phyloP scores from a whole-genome alignment of 768 basidiomycete species.

The Suillus fuscotomentosus region DNA sequence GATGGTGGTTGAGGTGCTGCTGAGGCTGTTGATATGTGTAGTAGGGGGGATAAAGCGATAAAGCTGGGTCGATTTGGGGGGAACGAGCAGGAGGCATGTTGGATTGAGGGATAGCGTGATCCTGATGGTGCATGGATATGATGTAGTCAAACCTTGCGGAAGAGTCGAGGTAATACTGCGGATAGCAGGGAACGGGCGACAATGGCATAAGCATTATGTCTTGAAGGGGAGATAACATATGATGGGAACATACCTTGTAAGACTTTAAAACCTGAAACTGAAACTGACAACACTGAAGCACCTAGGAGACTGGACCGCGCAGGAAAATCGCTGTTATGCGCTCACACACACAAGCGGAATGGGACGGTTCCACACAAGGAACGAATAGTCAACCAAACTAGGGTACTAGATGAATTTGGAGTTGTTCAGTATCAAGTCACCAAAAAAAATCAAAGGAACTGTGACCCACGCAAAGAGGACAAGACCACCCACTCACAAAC shows the following conservation, averaged over 20 bases:
- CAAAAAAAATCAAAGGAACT: not conserved
- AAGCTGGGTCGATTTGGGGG: slow-evolving; percentile 67
- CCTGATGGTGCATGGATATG: slow-evolving; percentile 43
- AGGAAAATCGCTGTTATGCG: not conserved
- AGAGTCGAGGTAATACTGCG: slow-evolving; percentile 22
- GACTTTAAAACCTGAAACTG: slow-evolving; percentile 11
- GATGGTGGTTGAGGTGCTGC: slow-evolving; percentile 51
- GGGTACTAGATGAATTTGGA: not conserved
- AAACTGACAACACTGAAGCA: not conserved
- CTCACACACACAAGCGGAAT: slow-evolving; percentile 13
- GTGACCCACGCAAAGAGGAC: slow-evolving; percentile 9
- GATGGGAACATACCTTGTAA: slow-evolving; percentile 12
- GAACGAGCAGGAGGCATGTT: slow-evolving; percentile 50
- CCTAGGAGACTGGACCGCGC: slow-evolving; percentile 8
- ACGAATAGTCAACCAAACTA: slow-evolving; percentile 4
- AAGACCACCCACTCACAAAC: slow-evolving; percentile 6
- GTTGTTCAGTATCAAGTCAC: not conserved
- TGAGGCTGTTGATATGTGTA: slow-evolving; percentile 54
- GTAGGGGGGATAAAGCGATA: slow-evolving; percentile 66
- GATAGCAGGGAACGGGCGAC: slow-evolving; percentile 18
- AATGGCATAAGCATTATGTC: slow-evolving; percentile 16
- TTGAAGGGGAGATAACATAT: slow-evolving; percentile 2
- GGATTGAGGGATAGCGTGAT: slow-evolving; percentile 37
- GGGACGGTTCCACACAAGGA: slow-evolving; percentile 8
- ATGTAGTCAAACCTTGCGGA: slow-evolving; percentile 41